Evolutionary conservation across 1,139 yeast species (phyloP).

Genomic region (Suhomyces maxii): DNA sequence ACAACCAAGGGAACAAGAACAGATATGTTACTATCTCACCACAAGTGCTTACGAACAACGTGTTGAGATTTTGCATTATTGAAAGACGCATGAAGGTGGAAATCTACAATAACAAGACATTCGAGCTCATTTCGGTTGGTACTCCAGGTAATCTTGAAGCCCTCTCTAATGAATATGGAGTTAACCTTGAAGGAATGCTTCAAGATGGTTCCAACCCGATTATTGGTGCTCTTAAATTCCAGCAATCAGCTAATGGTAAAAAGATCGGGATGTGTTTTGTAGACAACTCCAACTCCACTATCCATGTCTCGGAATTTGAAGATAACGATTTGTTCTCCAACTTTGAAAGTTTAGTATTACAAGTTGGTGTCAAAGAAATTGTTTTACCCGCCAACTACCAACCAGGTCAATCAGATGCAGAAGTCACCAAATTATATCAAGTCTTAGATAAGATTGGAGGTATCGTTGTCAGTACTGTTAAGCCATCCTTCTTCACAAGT

Average conservation of each 20-base stretch:
- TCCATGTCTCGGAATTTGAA: slow-evolving; percentile 76
- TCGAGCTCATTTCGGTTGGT: slow-evolving; percentile 63
- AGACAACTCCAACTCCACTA: slow-evolving; percentile 65
- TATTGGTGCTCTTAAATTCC: slow-evolving; percentile 69
- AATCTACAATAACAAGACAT: slow-evolving; percentile 59
- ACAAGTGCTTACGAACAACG: slow-evolving; percentile 63
- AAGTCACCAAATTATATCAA: slow-evolving; percentile 54
- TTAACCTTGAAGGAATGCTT: slow-evolving; percentile 72
- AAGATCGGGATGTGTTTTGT: slow-evolving; percentile 76
- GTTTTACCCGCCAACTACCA: slow-evolving; percentile 53
- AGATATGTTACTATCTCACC: slow-evolving; percentile 77
- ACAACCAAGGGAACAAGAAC: slow-evolving; percentile 44
- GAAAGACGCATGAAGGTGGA: slow-evolving; percentile 76
- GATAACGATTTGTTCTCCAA: slow-evolving; percentile 89
- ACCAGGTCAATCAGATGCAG: slow-evolving; percentile 28
- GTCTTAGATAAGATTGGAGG: slow-evolving; percentile 72
- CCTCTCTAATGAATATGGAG: slow-evolving; percentile 37
- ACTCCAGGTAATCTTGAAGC: slow-evolving; percentile 86
- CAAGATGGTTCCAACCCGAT: slow-evolving; percentile 63
- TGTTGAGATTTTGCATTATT: slow-evolving; percentile 65
- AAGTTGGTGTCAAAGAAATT: slow-evolving; percentile 85
- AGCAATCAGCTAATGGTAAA: slow-evolving; percentile 40
- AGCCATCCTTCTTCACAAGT: slow-evolving; percentile 54
- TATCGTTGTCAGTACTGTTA: slow-evolving; percentile 63
- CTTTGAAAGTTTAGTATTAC: slow-evolving; percentile 80